These are phyloP conservation scores for Epichloe coenophiala DNA, from an alignment of 2,329 filamentous ascomycete species.

Conservation along the genomic window DNA sequence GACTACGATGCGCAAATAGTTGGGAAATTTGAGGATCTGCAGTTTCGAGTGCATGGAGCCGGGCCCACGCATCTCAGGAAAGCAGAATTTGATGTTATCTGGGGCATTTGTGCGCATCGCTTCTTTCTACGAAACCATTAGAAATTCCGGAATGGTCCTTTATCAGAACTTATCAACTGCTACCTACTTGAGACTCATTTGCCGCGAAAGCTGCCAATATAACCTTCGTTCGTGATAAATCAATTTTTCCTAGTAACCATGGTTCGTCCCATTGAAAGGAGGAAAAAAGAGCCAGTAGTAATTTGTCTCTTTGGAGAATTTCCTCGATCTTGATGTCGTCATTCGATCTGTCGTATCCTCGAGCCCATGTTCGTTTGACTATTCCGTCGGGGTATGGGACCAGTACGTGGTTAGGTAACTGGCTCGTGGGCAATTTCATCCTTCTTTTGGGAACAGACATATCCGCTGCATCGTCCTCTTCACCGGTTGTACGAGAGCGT, in stretches of 20 bases:
- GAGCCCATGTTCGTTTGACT: slow-evolving; percentile 72
- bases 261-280: slow-evolving; percentile 77
- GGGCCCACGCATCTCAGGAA: slow-evolving; percentile 64
- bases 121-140: slow-evolving; percentile 23
- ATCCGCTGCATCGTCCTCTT: slow-evolving; percentile 16
- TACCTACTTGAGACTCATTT: slow-evolving; percentile 36
- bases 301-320: slow-evolving; percentile 57
- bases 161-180: neutral
- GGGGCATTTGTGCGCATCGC: slow-evolving; percentile 37
- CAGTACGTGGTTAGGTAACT: neutral
- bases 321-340: slow-evolving; percentile 84
- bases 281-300: slow-evolving; percentile 69
- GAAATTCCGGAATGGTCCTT: neutral
- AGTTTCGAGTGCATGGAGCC: slow-evolving; percentile 90
- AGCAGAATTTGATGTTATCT: slow-evolving; percentile 54
- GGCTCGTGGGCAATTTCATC: slow-evolving; percentile 6
- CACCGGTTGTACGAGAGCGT: slow-evolving; percentile 18
- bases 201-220: slow-evolving; percentile 44
- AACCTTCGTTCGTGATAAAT: slow-evolving; percentile 46
- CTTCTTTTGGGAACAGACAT: slow-evolving; percentile 15
- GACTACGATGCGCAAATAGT: slow-evolving; percentile 65
- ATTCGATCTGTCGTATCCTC: slow-evolving; percentile 42
- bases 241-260: slow-evolving; percentile 64
- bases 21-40: slow-evolving; percentile 69
- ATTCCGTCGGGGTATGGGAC: slow-evolving; percentile 43